Evolutionary conservation across 768 basidiomycete species (phyloP).

Genomic region (Gymnopilus dilepis): DNA sequence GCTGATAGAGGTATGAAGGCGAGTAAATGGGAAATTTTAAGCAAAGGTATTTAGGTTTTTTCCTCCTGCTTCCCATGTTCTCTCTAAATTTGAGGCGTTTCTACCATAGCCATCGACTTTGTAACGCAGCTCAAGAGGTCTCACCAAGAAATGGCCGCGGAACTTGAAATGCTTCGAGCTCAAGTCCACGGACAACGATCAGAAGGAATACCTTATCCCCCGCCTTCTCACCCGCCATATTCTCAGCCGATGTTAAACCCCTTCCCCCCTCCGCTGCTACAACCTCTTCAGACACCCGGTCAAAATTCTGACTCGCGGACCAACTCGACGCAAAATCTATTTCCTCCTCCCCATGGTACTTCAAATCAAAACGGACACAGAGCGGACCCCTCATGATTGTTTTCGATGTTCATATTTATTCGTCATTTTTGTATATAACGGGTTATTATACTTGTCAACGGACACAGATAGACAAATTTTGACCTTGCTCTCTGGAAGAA

Average conservation of each 20-base stretch:
- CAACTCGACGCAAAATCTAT: conserved; percentile 65
- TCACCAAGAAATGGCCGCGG: conserved; percentile 77
- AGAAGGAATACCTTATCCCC: conserved; percentile 57
- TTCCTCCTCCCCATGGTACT: conserved; percentile 47
- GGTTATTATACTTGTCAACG: neutral
- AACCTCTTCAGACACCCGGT: conserved; percentile 44
- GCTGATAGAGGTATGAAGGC: conserved; percentile 94
- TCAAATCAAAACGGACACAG: conserved; percentile 52
- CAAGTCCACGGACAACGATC: conserved; percentile 72
- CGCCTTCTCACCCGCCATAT: conserved; percentile 54
- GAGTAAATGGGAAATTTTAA: conserved; percentile 99
- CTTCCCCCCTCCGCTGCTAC: conserved; percentile 51
- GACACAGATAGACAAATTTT: neutral
- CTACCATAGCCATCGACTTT: conserved; percentile 80
- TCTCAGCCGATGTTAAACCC: conserved; percentile 50
- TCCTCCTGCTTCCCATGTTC: conserved; percentile 12
- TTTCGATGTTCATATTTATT: conserved; percentile 6
- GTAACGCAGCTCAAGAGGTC: conserved; percentile 77
- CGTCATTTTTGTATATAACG: conserved; percentile 1
- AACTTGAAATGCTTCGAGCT: conserved; percentile 78
- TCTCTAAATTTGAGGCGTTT: conserved; percentile 3
- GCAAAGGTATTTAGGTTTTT: conserved; percentile 68
- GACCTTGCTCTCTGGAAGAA: neutral
- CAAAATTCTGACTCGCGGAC: conserved; percentile 54
- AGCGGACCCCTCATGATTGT: conserved; percentile 37